Percentiles rank a stretch among this genome's conserved stretches.
phyloP scores from a whole-genome alignment of 2,329 filamentous ascomycete species.

The Chrysosporium queenslandicum region DNA sequence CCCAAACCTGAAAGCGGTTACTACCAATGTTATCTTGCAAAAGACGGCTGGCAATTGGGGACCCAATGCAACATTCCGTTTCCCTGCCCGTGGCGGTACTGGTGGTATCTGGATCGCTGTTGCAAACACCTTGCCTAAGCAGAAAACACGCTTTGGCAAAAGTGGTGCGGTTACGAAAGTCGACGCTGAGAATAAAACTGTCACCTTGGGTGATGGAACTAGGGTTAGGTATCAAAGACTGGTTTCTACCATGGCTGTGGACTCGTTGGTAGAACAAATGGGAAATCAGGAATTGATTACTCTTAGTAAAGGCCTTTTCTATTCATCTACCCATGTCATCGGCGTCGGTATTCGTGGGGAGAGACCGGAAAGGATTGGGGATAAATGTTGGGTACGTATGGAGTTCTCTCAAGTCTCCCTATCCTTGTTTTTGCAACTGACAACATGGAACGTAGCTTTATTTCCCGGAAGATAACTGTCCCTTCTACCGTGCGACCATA shows the following conservation, averaged over 20 bases:
- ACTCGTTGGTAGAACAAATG: slow-evolving; percentile 77
- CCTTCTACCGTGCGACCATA: slow-evolving; percentile 98
- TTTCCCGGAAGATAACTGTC: slow-evolving; percentile 97
- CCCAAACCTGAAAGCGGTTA: slow-evolving; percentile 86
- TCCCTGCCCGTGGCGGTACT: slow-evolving; percentile 89
- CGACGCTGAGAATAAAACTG: slow-evolving; percentile 73
- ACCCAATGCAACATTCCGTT: slow-evolving; percentile 95
- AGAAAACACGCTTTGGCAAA: slow-evolving; percentile 86
- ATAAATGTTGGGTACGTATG: slow-evolving; percentile 89
- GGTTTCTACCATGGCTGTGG: slow-evolving; percentile 91
- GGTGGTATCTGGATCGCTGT: slow-evolving; percentile 99
- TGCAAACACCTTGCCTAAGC: slow-evolving; percentile 78
- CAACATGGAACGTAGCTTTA: slow-evolving; percentile 53
- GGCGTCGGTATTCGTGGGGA: slow-evolving; percentile 87
- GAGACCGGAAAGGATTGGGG: slow-evolving; percentile 89
- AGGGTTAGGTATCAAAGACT: slow-evolving; percentile 87
- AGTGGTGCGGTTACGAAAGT: slow-evolving; percentile 76
- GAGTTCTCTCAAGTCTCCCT: not conserved
- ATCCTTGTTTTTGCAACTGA: not conserved
- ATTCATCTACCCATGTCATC: slow-evolving; percentile 94
- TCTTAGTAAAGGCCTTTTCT: slow-evolving; percentile 85
- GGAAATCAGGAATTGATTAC: slow-evolving; percentile 72
- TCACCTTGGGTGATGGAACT: slow-evolving; percentile 72
- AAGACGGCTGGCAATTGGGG: slow-evolving; percentile 98
- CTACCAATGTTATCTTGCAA: slow-evolving; percentile 87